A percentile compares a stretch with the other conserved stretches of the same genome.
phyloP scores from a whole-genome alignment of 2,329 filamentous ascomycete genomes.

The Hypomyces perniciosus region DNA sequence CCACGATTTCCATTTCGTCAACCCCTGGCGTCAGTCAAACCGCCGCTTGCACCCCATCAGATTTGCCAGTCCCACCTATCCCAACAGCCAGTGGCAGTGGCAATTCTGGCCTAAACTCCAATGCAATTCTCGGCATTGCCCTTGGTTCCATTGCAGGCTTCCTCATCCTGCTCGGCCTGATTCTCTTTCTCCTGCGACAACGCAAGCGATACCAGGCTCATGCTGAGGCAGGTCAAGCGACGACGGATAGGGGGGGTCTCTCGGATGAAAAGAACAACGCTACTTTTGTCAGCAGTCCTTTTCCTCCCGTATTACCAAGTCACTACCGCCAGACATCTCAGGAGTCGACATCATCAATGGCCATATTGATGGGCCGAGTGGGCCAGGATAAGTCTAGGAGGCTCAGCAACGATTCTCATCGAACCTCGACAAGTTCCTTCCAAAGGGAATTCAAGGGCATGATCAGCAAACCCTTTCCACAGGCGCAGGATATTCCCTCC shows the following conservation, averaged over 20 bases:
- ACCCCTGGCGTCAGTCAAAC: slow-evolving; percentile 22
- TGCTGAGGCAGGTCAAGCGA: slow-evolving; percentile 39
- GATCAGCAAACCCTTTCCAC: slow-evolving; percentile 56
- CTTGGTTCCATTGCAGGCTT: slow-evolving; percentile 76
- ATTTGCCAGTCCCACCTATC: slow-evolving; percentile 17
- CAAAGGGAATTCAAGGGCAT: slow-evolving; percentile 58
- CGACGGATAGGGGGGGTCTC: slow-evolving; percentile 36
- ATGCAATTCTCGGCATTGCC: slow-evolving; percentile 69
- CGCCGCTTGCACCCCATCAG: slow-evolving; percentile 15
- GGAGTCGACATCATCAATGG: slow-evolving; percentile 57
- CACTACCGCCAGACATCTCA: slow-evolving; percentile 47
- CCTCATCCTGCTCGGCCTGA: slow-evolving; percentile 60
- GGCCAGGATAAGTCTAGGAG: slow-evolving; percentile 42
- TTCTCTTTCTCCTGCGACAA: slow-evolving; percentile 55
- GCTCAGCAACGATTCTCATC: slow-evolving; percentile 48
- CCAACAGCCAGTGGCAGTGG: slow-evolving; percentile 18
- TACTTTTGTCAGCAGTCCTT: slow-evolving; percentile 40
- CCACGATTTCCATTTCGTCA: slow-evolving; percentile 10
- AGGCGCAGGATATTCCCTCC: slow-evolving; percentile 29
- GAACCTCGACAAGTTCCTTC: slow-evolving; percentile 47
- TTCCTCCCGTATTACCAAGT: slow-evolving; percentile 27
- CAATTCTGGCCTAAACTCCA: slow-evolving; percentile 32
- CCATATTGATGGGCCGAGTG: slow-evolving; percentile 59
- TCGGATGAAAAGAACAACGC: slow-evolving; percentile 53
- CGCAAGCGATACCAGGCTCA: slow-evolving; percentile 50